Percentiles rank a stretch among this genome's conserved stretches.
phyloP scores from a whole-genome alignment of 2,329 filamentous ascomycete genomes.

The Ascochyta pisi region DNA sequence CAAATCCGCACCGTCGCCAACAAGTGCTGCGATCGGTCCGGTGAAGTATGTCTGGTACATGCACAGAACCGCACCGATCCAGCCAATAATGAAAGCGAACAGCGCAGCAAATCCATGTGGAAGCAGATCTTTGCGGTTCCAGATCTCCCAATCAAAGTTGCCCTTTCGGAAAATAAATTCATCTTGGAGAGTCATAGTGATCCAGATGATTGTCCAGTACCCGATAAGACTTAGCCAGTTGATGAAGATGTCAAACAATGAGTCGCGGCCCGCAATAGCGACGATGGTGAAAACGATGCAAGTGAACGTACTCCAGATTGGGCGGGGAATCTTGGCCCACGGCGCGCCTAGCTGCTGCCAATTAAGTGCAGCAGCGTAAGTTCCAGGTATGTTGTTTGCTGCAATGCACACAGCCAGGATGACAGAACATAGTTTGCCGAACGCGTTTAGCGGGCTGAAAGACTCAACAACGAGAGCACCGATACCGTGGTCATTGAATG shows the following conservation, averaged over 20 bases:
- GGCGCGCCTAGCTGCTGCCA: conserved; percentile 68
- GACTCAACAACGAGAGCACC: conserved; percentile 69
- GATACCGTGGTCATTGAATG: conserved; percentile 60
- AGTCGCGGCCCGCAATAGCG: conserved; percentile 69
- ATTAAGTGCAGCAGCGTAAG: conserved; percentile 70
- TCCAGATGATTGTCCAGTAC: conserved; percentile 36
- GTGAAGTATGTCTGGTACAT: conserved; percentile 37
- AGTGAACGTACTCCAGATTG: conserved; percentile 67
- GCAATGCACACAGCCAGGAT: conserved; percentile 71
- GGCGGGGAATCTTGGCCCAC: conserved; percentile 68
- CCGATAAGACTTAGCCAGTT: conserved; percentile 59
- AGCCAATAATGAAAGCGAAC: conserved; percentile 29
- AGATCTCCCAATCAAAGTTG: conserved; percentile 31
- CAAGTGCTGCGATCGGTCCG: conserved; percentile 27
- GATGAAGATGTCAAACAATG: conserved; percentile 68
- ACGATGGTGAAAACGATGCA: conserved; percentile 63
- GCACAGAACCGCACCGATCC: conserved; percentile 29
- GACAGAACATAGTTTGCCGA: conserved; percentile 74
- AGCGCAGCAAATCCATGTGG: conserved; percentile 32
- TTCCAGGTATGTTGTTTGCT: conserved; percentile 74
- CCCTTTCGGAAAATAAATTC: conserved; percentile 31
- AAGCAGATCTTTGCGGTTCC: conserved; percentile 29
- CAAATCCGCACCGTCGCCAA: conserved; percentile 59
- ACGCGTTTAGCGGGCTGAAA: conserved; percentile 65
- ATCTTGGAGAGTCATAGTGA: conserved; percentile 32